Conservation (phyloP, 768 basidiomycete species). For the Rickenella mellea region DNA sequence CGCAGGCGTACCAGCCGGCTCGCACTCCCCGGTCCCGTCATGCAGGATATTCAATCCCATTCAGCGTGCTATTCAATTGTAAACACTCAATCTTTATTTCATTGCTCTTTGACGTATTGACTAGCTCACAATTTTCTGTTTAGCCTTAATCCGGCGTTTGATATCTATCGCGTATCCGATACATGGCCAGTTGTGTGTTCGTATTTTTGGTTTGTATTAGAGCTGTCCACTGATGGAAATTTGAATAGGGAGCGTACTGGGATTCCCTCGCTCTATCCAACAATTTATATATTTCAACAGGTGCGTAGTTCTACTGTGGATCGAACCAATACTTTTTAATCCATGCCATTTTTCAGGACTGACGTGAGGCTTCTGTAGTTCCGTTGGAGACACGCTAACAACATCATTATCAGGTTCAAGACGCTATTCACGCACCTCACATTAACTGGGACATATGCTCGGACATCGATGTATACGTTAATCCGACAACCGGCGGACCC, state of each 20-base stretch:
- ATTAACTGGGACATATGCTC: constrained; percentile 22
- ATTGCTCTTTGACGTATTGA: too few relatives aligned
- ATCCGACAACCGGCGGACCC: constrained; percentile 15
- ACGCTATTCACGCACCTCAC: constrained; percentile 27
- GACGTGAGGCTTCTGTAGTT: too few relatives aligned
- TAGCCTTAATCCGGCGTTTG: constrained; percentile 47
- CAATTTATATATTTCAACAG: constrained; percentile 48
- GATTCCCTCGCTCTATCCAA: constrained; percentile 29
- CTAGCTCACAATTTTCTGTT: background rate
- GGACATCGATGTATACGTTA: constrained; percentile 16
- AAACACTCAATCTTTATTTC: too few relatives aligned
- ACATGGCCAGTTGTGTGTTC: constrained; percentile 39
- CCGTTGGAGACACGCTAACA: too few relatives aligned
- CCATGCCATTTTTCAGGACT: too few relatives aligned
- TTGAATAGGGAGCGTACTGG: constrained; percentile 29
- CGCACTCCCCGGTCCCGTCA: constrained; percentile 16
- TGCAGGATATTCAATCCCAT: constrained; percentile 42
- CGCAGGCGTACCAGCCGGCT: constrained; percentile 5
- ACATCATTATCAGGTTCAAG: too few relatives aligned
- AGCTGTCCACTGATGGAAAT: background rate
- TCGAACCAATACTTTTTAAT: too few relatives aligned
- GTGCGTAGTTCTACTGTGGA: too few relatives aligned
- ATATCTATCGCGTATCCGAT: constrained; percentile 48
- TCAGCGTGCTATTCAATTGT: constrained; percentile 39
- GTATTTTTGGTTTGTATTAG: constrained; percentile 5